Percentiles rank a stretch among this genome's conserved stretches.
phyloP scores from a whole-genome alignment of 1,139 yeast species.

The Zhuliangozyma parablackwelliae region DNA sequence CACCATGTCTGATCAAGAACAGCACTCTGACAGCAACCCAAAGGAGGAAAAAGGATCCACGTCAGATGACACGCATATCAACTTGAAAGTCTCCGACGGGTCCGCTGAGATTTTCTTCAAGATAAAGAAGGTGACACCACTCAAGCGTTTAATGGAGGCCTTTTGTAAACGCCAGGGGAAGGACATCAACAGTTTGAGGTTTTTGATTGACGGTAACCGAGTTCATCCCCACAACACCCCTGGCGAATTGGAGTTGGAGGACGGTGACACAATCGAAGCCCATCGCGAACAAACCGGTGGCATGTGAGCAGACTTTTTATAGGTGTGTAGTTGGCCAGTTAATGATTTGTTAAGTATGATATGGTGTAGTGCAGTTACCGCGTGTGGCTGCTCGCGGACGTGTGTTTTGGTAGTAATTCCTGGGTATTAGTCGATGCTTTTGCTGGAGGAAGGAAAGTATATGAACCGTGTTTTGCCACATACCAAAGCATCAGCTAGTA shows the following conservation, averaged over 20 bases:
- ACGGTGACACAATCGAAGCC: slow-evolving; percentile 96
- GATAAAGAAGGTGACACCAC: slow-evolving; percentile 87
- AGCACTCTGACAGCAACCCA: slow-evolving; percentile 16
- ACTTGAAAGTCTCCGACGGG: slow-evolving; percentile 91
- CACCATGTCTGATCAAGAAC: slow-evolving; percentile 32
- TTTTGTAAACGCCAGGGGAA: slow-evolving; percentile 98
- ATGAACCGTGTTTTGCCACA: too few relatives aligned
- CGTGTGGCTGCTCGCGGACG: too few relatives aligned
- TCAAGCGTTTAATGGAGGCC: slow-evolving; percentile 95
- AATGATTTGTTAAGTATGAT: too few relatives aligned
- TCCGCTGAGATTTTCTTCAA: slow-evolving; percentile 92
- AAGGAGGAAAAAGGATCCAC: slow-evolving; percentile 49
- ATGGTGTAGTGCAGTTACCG: too few relatives aligned
- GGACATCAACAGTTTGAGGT: slow-evolving; percentile 74
- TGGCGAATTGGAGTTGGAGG: slow-evolving; percentile 85
- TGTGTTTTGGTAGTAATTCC: too few relatives aligned
- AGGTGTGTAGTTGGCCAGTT: too few relatives aligned
- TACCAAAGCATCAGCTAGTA: too few relatives aligned
- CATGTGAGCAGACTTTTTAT: too few relatives aligned
- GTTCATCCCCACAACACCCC: slow-evolving; percentile 88
- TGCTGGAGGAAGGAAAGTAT: too few relatives aligned
- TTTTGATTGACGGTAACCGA: slow-evolving; percentile 90
- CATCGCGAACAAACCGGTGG: slow-evolving; percentile 91
- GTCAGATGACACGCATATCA: slow-evolving; percentile 66
- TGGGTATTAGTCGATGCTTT: too few relatives aligned